Evolutionary conservation across 805 yeast species (phyloP), one percentile per base, ranked within the genome.

Genomic region (Metschnikowia dekortorum): DNA sequence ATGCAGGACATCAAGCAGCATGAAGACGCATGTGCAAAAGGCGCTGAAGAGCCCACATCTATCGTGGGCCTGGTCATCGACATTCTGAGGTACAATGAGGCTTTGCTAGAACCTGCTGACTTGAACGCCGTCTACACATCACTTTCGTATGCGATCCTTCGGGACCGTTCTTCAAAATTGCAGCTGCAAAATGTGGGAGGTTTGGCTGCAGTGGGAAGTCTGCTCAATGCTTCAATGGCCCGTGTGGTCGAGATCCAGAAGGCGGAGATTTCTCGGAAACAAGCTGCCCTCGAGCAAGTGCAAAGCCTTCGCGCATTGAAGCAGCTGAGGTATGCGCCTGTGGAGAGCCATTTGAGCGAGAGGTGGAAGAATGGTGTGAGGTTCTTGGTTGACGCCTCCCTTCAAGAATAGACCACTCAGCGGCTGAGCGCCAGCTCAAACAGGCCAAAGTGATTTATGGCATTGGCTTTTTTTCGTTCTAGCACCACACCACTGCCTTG

Each of bases 291-390:
- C 8, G 77, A 76, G 6, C 79, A 74, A 5, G 49, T 80, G 13
- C 71, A 76, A 42, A 53, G 46, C 10, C 65, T 65, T 26, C 63
- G 89, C 26, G 71, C 75, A 53, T 62, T 61, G 32, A 59, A 72
- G 44, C 83, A 82, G 61, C 31, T 57, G 4, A 70, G 75, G 14
- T 74, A 68, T 47, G 67, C 69, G 53, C 80, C 82, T 0, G 69
- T 73, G 28, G 61, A 75, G 48, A 73, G 71, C 32, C 76, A 76
- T 50, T 64, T 80, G 48, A 62, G 67, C n/a, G 67, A 70, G 8
- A 66, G 79, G 56, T 81, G 87, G 85, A 67, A 65, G 40, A 79
- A 77, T 7, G 78, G 75, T 28, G 61, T 82, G 29, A 67, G 69
- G 44, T 56, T 66, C 8, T 62, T 68, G 45, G 64, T 72, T 36